Evolutionary conservation across 1,284 basidiomycete species (phyloP), one percentile per base, ranked within the genome.

Genomic region (Sporisorium sorghi): DNA sequence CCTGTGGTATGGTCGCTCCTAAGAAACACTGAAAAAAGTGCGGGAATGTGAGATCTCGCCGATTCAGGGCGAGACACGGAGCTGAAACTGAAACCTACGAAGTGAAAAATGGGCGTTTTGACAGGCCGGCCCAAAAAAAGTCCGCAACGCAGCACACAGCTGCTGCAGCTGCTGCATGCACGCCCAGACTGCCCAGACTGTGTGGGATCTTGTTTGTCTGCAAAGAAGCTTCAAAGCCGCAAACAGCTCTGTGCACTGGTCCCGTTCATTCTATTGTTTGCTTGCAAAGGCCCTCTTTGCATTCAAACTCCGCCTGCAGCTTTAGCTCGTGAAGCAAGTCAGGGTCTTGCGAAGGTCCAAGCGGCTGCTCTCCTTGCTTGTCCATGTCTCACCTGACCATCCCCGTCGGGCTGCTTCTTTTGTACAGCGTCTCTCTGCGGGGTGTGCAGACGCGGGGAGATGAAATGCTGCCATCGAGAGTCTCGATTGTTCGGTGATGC

Each of bases 291-390:
- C 15, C 35, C 15, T 37, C 17, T 37, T 17, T 37, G 17, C 26
- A 9, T 32, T 47, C 23, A 30, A 9, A 47, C 46, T 47, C 46
- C 26, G 46, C 26, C 15, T 2, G 14, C 15, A 2, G n/a, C n/a
- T 37, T n/a, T 1, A 19, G n/a, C n/a, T n/a, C n/a, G n/a, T n/a
- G n/a, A 10, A 40, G 19, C 6, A 17, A 9, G 37, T 40, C n/a
- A 40, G 46, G 26, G 44, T 46, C 46, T 26, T 30, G 44, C 26
- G 44, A 47, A 17, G 42, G 44, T 47, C 17, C n/a, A n/a, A 9
- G n/a, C n/a, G n/a, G n/a, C n/a, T n/a, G 17, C n/a, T 10, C 46
- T 30, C n/a, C 46, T 47, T 47, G 46, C 46, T 47, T 47, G n/a
- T 28, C 28, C 23, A 30, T 30, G 46, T 47, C 46, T 47, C 17